These are phyloP conservation scores for Scutellospora calospora DNA, from an alignment of 371 early-diverging fungal species.

Conservation along the genomic window DNA sequence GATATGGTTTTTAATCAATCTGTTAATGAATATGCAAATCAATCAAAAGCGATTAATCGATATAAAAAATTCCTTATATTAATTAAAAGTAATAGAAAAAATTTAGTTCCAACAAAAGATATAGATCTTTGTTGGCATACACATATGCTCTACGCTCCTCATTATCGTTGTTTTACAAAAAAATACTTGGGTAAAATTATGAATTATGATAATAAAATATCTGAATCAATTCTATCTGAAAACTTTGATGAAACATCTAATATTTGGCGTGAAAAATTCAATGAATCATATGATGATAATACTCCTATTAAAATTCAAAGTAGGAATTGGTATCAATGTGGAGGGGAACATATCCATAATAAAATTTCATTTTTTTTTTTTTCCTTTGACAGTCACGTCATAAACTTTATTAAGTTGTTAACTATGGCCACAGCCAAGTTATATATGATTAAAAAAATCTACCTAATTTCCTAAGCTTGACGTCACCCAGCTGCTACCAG, in stretches of 20 bases:
- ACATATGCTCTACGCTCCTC: not conserved
- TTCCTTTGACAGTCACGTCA: too few species aligned
- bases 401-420: too few species aligned
- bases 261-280: not conserved
- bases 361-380: not conserved
- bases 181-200: not conserved
- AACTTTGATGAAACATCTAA: not conserved
- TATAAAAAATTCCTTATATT: not conserved
- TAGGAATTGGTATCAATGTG: not conserved
- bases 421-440: not conserved
- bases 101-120: conserved; percentile 12
- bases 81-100: not conserved
- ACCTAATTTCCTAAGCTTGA: too few species aligned
- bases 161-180: not conserved
- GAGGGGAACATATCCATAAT: too few species aligned
- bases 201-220: conserved; percentile 3
- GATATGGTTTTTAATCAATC: not conserved
- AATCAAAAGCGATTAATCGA: not conserved
- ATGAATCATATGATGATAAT: not conserved
- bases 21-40: not conserved
- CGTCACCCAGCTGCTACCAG: too few species aligned
- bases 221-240: not conserved
- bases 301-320: too few species aligned
- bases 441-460: too few species aligned
- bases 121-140: conserved; percentile 29